Evolutionary conservation across 2,329 filamentous ascomycete genomes (phyloP), one percentile per base, ranked within the genome.

Genomic region (Epicoccum nigrum): DNA sequence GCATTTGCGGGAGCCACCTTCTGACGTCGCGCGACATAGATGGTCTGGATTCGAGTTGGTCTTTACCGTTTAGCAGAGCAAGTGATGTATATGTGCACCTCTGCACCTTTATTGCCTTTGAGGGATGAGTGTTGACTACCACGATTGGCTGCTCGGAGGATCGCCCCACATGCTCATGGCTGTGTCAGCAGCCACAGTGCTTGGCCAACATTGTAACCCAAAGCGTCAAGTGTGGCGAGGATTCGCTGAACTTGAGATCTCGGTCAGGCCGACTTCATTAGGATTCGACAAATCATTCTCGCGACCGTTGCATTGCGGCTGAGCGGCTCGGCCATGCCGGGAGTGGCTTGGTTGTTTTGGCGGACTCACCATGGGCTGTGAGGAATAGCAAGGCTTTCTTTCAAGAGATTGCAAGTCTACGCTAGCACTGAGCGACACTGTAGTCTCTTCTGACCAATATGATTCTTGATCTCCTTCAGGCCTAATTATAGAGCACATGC

Each of bases 61-160:
- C 19, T 20, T 38, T 17, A 45, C 37, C 44, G 19, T 16, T 7
- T 39, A 34, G 44, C 15, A 40, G 35, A 32, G 16, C 25, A 44
- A 31, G 21, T 27, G 45, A 28, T 41, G 19, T 38, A 35, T 30
- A 47, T 19, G 49, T 47, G 35, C 25, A 33, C 33, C 52, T 48
- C 45, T 63, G 64, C 62, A 64, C 63, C 42, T 63, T 67, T 64
- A 65, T 64, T 62, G 31, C 60, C 57, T 17, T 45, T 50, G 38
- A 49, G 15, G 52, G 58, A 40, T 37, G 34, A 33, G 31, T 27
- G 41, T 48, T 39, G 20, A 23, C 27, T 25, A n/a, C 19, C 27
- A 23, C 37, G 40, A 50, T 20, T 46, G 23, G 32, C 31, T 33
- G 13, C n/a, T 42, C 32, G 49, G 46, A 35, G 25, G 19, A 17